Evolutionary conservation across 2,329 filamentous ascomycete genomes (phyloP).

Genomic region (Corinectria fuckeliana): DNA sequence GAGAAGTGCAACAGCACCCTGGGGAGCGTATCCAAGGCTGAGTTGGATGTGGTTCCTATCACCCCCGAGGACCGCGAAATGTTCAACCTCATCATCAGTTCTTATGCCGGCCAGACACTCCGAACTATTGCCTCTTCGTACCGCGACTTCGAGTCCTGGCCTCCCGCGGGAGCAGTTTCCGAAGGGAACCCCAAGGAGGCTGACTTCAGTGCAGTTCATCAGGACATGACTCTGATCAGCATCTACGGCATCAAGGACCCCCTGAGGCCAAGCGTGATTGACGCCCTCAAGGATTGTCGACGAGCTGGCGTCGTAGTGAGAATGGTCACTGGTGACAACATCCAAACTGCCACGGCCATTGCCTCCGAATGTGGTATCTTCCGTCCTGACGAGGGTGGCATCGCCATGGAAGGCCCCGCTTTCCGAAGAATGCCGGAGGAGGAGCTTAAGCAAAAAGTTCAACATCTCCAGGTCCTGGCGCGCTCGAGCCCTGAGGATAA

Average conservation of each 20-base stretch:
- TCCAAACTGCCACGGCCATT: slow-evolving; percentile 53
- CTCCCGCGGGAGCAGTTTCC: slow-evolving; percentile 68
- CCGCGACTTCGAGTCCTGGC: slow-evolving; percentile 75
- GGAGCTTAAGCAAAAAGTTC: slow-evolving; percentile 60
- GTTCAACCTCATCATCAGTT: slow-evolving; percentile 61
- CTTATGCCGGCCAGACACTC: slow-evolving; percentile 69
- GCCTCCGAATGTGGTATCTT: slow-evolving; percentile 53
- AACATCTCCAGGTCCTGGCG: slow-evolving; percentile 67
- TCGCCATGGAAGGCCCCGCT: slow-evolving; percentile 62
- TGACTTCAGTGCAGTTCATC: slow-evolving; percentile 61
- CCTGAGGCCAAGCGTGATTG: slow-evolving; percentile 65
- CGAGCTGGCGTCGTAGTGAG: slow-evolving; percentile 71
- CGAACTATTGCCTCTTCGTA: slow-evolving; percentile 78
- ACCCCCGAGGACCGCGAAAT: slow-evolving; percentile 56
- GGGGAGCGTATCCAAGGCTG: slow-evolving; percentile 59
- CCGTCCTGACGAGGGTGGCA: slow-evolving; percentile 64
- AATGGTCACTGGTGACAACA: slow-evolving; percentile 64
- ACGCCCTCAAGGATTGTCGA: slow-evolving; percentile 69
- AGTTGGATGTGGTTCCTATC: slow-evolving; percentile 58
- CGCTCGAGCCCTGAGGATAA: slow-evolving; percentile 73
- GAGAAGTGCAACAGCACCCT: slow-evolving; percentile 54
- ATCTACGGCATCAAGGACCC: slow-evolving; percentile 72
- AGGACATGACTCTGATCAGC: slow-evolving; percentile 49
- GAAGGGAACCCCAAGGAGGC: slow-evolving; percentile 60
- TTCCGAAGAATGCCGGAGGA: slow-evolving; percentile 64